Percentiles rank a stretch among this genome's conserved stretches.
phyloP scores from a whole-genome alignment of 1,139 yeast genomes.

The Candida sojae region DNA sequence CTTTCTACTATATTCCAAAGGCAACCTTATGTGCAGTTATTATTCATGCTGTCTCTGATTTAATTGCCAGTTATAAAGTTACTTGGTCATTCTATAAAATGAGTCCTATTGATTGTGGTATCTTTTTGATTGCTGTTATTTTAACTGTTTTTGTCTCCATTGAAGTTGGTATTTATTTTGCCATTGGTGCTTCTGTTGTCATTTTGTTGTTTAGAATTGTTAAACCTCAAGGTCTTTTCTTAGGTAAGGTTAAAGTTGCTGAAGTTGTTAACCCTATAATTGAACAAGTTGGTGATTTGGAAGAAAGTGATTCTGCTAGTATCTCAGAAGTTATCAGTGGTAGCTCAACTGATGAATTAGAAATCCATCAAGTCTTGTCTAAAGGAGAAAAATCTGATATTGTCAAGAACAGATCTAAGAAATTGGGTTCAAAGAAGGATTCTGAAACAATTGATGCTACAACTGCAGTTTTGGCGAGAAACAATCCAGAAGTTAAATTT shows the following conservation, averaged over 20 bases:
- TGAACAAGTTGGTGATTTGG: slow-evolving; percentile 15
- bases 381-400: slow-evolving; percentile 22
- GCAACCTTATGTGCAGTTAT: slow-evolving; percentile 86
- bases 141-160: slow-evolving; percentile 80
- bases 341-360: slow-evolving; percentile 30
- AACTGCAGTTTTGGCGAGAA: slow-evolving; percentile 13
- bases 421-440: slow-evolving; percentile 13
- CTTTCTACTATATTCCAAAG: slow-evolving; percentile 88
- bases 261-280: slow-evolving; percentile 66
- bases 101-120: slow-evolving; percentile 74
- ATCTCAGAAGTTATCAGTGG: slow-evolving; percentile 12
- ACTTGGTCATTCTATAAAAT: slow-evolving; percentile 77
- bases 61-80: slow-evolving; percentile 70
- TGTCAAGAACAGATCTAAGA: slow-evolving; percentile 21
- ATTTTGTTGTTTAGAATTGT: slow-evolving; percentile 73
- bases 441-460: slow-evolving; percentile 23
- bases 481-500: slow-evolving; percentile 42
- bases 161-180: slow-evolving; percentile 89
- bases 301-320: slow-evolving; percentile 10
- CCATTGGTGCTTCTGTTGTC: slow-evolving; percentile 82
- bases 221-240: slow-evolving; percentile 77
- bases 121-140: slow-evolving; percentile 75
- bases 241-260: slow-evolving; percentile 74
- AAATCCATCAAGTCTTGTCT: slow-evolving; percentile 46
- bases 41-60: slow-evolving; percentile 93